Conservation (phyloP, 805 yeast genomes). For the Saccharomycopsis sp. region DNA sequence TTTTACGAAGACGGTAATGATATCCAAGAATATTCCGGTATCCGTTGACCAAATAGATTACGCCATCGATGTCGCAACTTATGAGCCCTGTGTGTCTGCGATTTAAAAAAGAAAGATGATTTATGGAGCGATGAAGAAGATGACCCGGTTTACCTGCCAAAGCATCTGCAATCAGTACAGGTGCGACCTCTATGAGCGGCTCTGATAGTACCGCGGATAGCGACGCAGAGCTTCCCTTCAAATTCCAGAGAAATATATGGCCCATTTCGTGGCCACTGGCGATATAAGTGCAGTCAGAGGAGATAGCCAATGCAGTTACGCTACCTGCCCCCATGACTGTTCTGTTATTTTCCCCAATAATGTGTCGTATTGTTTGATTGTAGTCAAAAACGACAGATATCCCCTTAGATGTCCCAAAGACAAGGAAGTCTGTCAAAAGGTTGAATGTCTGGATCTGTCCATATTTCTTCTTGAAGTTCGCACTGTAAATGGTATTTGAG, state of each 20-base stretch:
- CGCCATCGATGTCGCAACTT: constrained; percentile 49
- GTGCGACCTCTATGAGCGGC: constrained; percentile 21
- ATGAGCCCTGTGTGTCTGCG: constrained; percentile 49
- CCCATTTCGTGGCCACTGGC: constrained; percentile 70
- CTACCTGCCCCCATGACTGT: constrained; percentile 34
- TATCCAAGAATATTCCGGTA: constrained; percentile 47
- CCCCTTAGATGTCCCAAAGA: constrained; percentile 69
- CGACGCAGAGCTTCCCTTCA: constrained; percentile 28
- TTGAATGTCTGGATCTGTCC: constrained; percentile 46
- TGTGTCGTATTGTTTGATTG: constrained; percentile 48
- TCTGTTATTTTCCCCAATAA: constrained; percentile 31
- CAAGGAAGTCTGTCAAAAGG: constrained; percentile 40
- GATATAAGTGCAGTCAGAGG: constrained; percentile 61
- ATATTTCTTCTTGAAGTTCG: constrained; percentile 24
- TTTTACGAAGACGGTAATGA: constrained; percentile 24
- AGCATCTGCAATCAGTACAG: constrained; percentile 30
- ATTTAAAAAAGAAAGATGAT: constrained; percentile 42
- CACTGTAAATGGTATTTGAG: constrained; percentile 4
- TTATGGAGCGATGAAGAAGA: constrained; percentile 32
- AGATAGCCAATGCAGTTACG: constrained; percentile 50
- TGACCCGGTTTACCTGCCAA: constrained; percentile 32
- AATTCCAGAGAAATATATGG: constrained; percentile 61
- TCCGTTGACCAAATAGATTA: constrained; percentile 59
- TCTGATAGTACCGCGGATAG: neutral
- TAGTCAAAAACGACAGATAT: constrained; percentile 59